Evolutionary conservation across 2,329 filamentous ascomycete genomes (phyloP).

Genomic region (Ramularia endophylla): DNA sequence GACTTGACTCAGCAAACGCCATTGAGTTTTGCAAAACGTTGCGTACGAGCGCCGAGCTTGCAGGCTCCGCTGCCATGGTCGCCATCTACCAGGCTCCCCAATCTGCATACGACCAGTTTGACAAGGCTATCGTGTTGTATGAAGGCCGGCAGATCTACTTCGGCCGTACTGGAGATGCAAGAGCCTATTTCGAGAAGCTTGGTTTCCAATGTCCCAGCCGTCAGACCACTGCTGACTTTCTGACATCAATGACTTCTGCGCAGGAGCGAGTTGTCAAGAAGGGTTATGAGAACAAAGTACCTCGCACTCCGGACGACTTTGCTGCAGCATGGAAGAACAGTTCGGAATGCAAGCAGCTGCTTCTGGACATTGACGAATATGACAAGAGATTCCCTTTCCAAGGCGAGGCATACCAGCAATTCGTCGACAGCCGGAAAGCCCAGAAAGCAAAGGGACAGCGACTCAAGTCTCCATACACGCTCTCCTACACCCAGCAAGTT

Average conservation of each 20-base stretch:
- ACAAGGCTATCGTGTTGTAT: conserved; percentile 63
- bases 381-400: conserved; percentile 41
- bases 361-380: conserved; percentile 42
- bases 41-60: conserved; percentile 61
- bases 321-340: conserved; percentile 51
- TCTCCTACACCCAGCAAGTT: conserved; percentile 72
- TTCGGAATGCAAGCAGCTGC: conserved; percentile 39
- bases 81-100: conserved; percentile 71
- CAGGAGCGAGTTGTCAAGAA: conserved; percentile 41
- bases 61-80: conserved; percentile 59
- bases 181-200: conserved; percentile 62
- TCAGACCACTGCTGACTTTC: conserved; percentile 69
- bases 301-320: conserved; percentile 46
- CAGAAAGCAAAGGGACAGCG: conserved; percentile 49
- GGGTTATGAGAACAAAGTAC: conserved; percentile 42
- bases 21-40: conserved; percentile 69
- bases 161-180: conserved; percentile 57
- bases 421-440: conserved; percentile 40
- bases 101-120: conserved; percentile 62
- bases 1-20: conserved; percentile 68
- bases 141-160: conserved; percentile 68
- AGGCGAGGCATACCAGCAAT: conserved; percentile 40
- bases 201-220: conserved; percentile 67
- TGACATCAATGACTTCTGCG: conserved; percentile 63
- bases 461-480: conserved; percentile 70